A percentile compares a stretch with the other conserved stretches of the same genome.
Conservation (phyloP, 169 alveolate genomes). For the Plasmodium vivax region DNA sequence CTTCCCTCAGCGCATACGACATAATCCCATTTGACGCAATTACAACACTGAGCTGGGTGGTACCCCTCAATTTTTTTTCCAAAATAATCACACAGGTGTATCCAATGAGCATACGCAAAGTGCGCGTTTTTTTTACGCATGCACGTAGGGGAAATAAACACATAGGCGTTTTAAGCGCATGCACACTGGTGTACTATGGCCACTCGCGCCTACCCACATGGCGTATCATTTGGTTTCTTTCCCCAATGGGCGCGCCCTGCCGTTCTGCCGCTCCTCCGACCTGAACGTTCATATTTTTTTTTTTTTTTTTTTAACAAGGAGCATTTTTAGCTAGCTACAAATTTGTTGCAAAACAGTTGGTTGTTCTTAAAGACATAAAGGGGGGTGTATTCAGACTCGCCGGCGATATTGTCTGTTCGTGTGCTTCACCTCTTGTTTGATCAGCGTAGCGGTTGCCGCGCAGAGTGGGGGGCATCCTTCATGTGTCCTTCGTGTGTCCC, state of each 20-base stretch:
- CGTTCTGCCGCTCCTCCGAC: not conserved
- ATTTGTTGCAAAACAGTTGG: not conserved
- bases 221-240: not conserved
- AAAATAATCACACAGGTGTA: not conserved
- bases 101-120: not conserved
- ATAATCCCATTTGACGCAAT: not conserved
- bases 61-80: not conserved
- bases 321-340: not conserved
- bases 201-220: not conserved
- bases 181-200: not conserved
- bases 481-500: not conserved
- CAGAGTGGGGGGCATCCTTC: not conserved
- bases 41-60: not conserved
- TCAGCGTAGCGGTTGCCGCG: not conserved
- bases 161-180: not conserved
- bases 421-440: not conserved
- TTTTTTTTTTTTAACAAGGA: not conserved
- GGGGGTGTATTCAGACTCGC: not conserved
- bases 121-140: not conserved
- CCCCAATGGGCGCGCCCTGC: not conserved
- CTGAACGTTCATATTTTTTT: constrained; percentile 30
- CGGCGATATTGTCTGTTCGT: not conserved
- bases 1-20: not conserved
- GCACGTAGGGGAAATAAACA: not conserved
- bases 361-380: not conserved